Percentiles rank a stretch among this genome's conserved stretches.
Evolutionary conservation across 345 rosid genomes (phyloP).

Genomic region (Salix exigua): DNA sequence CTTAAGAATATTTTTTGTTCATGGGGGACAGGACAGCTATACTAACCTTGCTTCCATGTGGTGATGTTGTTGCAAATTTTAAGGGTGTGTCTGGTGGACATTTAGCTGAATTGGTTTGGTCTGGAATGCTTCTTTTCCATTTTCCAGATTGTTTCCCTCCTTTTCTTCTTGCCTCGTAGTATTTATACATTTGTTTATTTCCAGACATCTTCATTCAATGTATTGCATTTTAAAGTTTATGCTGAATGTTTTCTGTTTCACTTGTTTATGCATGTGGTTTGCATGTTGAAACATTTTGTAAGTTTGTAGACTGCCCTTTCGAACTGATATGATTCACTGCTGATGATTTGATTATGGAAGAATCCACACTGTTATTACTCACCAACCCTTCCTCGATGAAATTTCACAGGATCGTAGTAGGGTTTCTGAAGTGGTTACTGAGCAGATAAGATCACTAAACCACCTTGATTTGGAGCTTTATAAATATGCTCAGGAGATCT

Average conservation of each 20-base stretch:
- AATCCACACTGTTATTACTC: no score
- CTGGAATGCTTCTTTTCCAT: no score
- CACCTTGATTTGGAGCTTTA: slow-evolving; percentile 77
- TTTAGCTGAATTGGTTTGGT: no score
- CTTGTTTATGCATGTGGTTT: background rate
- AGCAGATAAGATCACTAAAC: slow-evolving; percentile 73
- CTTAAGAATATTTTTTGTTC: no score
- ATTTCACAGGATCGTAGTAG: slow-evolving; percentile 57
- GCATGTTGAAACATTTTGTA: no score
- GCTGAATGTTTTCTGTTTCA: background rate
- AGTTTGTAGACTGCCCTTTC: background rate
- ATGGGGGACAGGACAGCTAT: no score
- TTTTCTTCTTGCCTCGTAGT: background rate
- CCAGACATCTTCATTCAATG: background rate
- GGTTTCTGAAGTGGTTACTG: slow-evolving; percentile 50
- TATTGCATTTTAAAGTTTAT: background rate
- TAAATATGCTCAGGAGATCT: slow-evolving; percentile 66
- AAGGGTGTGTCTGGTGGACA: no score
- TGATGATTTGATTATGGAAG: background rate
- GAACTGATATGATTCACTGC: background rate
- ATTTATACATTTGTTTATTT: background rate
- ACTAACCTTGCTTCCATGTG: no score
- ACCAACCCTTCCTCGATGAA: slow-evolving; percentile 6
- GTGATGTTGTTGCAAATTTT: no score
- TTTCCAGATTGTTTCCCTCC: background rate